Percentiles rank a stretch among this genome's conserved stretches.
These are phyloP conservation scores for Paramecium caudatum DNA, from an alignment of 73 alveolate species.

Conservation along the genomic window DNA sequence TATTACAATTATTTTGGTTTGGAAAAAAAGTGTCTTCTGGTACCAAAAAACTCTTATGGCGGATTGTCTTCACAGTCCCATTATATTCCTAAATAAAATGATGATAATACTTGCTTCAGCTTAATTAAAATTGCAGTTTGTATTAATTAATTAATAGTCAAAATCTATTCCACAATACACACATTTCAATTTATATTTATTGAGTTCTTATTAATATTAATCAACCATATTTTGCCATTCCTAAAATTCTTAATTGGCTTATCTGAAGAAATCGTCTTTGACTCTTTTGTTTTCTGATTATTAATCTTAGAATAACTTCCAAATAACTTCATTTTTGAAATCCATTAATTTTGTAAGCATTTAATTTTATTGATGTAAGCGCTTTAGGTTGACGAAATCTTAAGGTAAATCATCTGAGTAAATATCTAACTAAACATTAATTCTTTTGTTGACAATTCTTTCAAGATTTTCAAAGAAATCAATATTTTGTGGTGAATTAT, in stretches of 20 bases:
- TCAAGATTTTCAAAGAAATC: conserved; percentile 3
- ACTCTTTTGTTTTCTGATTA: not conserved
- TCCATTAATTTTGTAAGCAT: not conserved
- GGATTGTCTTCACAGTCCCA: conserved; percentile 28
- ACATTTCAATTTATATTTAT: not conserved
- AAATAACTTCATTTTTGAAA: conserved; percentile 43
- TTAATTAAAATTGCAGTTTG: not conserved
- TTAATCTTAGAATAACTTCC: conserved; percentile 8
- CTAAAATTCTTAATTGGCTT: not conserved
- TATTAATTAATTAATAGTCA: conserved; percentile 4
- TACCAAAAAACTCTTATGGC: not conserved
- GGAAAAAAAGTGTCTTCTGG: conserved; percentile 26
- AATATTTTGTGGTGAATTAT: not conserved
- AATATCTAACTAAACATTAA: not conserved
- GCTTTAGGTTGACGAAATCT: not conserved
- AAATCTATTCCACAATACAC: conserved; percentile 36
- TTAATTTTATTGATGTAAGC: not conserved
- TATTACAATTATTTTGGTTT: not conserved
- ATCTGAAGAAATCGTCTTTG: not conserved
- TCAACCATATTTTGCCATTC: conserved; percentile 11
- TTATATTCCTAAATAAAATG: not conserved
- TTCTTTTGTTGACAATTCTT: not conserved
- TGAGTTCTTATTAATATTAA: not conserved
- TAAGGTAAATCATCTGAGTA: conserved; percentile 59
- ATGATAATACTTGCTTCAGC: not conserved